Evolutionary conservation across 805 yeast species (phyloP).

Genomic region (Ogataea polymorpha): DNA sequence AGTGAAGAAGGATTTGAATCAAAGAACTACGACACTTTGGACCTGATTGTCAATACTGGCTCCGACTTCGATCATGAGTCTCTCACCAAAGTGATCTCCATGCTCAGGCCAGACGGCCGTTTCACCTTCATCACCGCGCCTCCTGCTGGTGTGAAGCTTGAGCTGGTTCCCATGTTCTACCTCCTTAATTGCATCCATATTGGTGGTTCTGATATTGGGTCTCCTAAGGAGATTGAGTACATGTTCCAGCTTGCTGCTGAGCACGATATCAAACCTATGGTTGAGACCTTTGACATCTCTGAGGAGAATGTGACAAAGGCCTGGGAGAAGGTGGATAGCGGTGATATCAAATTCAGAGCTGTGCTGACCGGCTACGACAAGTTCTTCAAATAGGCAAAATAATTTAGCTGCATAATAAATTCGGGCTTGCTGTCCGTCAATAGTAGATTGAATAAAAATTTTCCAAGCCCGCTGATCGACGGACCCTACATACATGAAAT

Average conservation of each 20-base stretch:
- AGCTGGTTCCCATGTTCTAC: constrained; percentile 23
- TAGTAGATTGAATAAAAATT: too few species aligned
- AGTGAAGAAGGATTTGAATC: constrained; percentile 36
- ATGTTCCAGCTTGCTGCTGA: constrained; percentile 64
- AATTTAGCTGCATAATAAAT: too few species aligned
- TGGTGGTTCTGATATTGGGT: constrained; percentile 60
- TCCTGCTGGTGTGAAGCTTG: constrained; percentile 31
- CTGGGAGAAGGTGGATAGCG: constrained; percentile 48
- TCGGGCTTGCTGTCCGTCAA: too few species aligned
- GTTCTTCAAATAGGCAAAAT: constrained; percentile 7
- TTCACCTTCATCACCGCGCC: constrained; percentile 48
- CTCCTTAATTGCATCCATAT: constrained; percentile 44
- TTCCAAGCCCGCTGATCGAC: too few species aligned
- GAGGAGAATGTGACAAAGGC: constrained; percentile 54
- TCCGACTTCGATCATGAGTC: constrained; percentile 5
- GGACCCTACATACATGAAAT: too few species aligned
- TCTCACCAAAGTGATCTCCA: constrained; percentile 47
- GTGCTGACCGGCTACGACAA: constrained; percentile 56
- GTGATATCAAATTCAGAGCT: constrained; percentile 63
- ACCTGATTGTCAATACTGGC: constrained; percentile 39
- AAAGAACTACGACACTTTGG: constrained; percentile 36
- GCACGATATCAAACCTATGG: constrained; percentile 58
- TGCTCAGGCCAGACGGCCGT: constrained; percentile 56
- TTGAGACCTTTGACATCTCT: constrained; percentile 53
- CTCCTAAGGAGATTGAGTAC: constrained; percentile 61